Conservation (phyloP, 2,329 filamentous ascomycete genomes). For the Nemania sp. region DNA sequence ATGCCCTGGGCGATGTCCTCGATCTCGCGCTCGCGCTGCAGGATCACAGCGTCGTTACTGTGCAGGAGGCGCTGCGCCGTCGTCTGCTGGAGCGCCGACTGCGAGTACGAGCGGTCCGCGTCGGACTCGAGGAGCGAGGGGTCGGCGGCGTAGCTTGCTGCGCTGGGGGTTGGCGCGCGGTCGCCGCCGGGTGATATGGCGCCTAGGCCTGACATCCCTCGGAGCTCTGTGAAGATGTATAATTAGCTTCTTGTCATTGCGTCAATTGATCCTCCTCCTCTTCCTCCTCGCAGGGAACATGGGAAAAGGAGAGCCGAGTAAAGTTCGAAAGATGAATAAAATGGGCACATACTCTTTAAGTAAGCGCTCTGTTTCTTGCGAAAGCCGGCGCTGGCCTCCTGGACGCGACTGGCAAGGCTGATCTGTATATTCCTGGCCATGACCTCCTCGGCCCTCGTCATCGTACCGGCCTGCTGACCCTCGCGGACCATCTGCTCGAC, state of each 20-base stretch:
- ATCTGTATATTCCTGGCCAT: conserved; percentile 98
- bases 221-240: conserved; percentile 68
- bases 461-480: conserved; percentile 75
- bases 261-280: neutral
- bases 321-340: too few relatives aligned
- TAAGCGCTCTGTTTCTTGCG: conserved; percentile 98
- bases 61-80: conserved; percentile 73
- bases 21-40: conserved; percentile 94
- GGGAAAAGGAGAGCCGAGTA: too few relatives aligned
- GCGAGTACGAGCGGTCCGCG: conserved; percentile 90
- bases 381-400: conserved; percentile 91
- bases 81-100: conserved; percentile 82
- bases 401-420: conserved; percentile 85
- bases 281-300: neutral
- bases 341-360: conserved; percentile 78
- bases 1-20: conserved; percentile 98
- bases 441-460: conserved; percentile 86
- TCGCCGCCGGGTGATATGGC: conserved; percentile 63
- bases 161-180: conserved; percentile 64
- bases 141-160: conserved; percentile 73
- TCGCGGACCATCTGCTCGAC: conserved; percentile 90
- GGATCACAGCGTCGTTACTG: conserved; percentile 85
- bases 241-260: conserved; percentile 40
- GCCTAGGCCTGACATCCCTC: conserved; percentile 74
- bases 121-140: conserved; percentile 94